These are phyloP conservation scores for Mallotus repandus DNA, from an alignment of 441 rosid genomes.

Conservation along the genomic window DNA sequence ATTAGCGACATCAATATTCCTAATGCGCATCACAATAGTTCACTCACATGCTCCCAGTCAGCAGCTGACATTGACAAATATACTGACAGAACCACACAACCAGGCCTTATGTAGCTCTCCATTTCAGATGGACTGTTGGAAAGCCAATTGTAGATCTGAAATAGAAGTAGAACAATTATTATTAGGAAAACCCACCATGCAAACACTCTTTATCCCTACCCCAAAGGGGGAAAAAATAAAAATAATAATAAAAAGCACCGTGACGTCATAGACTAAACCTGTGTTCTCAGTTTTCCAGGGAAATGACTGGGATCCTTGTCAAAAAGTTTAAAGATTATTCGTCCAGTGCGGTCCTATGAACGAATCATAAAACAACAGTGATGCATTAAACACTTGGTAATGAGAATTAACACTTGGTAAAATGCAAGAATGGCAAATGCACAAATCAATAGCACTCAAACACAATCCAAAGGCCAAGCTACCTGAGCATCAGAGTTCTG, in stretches of 20 bases:
- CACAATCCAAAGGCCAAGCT: slow-evolving; percentile 12
- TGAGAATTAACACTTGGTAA: not conserved
- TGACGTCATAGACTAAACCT: slow-evolving; percentile 44
- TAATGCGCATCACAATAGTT: not conserved
- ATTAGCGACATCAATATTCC: slow-evolving; percentile 10
- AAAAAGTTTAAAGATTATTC: slow-evolving; percentile 77
- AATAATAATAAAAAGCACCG: not conserved
- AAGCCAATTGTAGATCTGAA: slow-evolving; percentile 86
- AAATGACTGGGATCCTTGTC: slow-evolving; percentile 90
- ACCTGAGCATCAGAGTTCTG: slow-evolving; percentile 85
- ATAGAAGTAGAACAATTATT: slow-evolving; percentile 17
- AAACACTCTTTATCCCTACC: not conserved
- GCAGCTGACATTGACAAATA: slow-evolving; percentile 69
- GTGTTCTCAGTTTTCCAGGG: slow-evolving; percentile 65
- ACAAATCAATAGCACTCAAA: not conserved
- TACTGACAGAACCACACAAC: slow-evolving; percentile 78
- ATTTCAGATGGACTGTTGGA: slow-evolving; percentile 85
- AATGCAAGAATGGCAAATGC: not conserved
- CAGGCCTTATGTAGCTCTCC: slow-evolving; percentile 98
- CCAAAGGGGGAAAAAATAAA: not conserved
- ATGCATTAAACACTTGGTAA: not conserved
- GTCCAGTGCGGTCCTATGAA: slow-evolving; percentile 70
- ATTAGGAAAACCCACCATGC: slow-evolving; percentile 9
- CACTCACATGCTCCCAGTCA: slow-evolving; percentile 80
- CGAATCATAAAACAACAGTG: slow-evolving; percentile 20